A percentile compares a stretch with the other conserved stretches of the same genome.
Evolutionary conservation across 305 asterid species (phyloP).

Genomic region (Stenogyne calaminthoides): DNA sequence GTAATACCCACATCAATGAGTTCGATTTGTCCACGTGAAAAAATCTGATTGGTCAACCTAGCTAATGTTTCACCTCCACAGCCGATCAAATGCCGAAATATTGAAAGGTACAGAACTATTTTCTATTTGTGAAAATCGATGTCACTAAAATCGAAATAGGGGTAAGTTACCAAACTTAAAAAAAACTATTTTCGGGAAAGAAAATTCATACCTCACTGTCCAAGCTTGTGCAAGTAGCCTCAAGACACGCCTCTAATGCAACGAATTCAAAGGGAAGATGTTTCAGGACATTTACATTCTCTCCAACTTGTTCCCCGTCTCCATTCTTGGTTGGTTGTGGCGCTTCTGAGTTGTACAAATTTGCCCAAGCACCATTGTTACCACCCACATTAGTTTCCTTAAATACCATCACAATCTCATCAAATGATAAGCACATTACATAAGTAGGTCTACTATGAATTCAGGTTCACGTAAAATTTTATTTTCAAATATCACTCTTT

Average conservation of each 20-base stretch:
- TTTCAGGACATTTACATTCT: constrained; percentile 58
- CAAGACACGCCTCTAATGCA: constrained; percentile 86
- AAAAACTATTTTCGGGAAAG: too few relatives aligned
- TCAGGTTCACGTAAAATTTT: too few relatives aligned
- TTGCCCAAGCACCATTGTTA: constrained; percentile 52
- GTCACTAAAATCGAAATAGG: too few relatives aligned
- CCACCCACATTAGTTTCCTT: constrained; percentile 60
- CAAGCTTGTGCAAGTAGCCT: constrained; percentile 84
- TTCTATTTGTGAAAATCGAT: too few relatives aligned
- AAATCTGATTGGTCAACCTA: too few relatives aligned
- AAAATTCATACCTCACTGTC: constrained; percentile 59
- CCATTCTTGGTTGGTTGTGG: constrained; percentile 38
- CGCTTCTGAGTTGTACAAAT: constrained; percentile 54
- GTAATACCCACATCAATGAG: too few relatives aligned
- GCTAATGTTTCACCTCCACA: too few relatives aligned
- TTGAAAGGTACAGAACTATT: too few relatives aligned
- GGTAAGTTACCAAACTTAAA: too few relatives aligned
- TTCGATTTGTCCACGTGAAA: too few relatives aligned
- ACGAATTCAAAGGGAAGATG: constrained; percentile 86
- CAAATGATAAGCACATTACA: neutral
- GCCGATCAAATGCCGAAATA: too few relatives aligned
- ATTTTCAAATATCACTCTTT: neutral
- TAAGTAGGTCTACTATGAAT: too few relatives aligned
- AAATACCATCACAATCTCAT: constrained; percentile 16
- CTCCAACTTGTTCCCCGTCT: constrained; percentile 37